phyloP scores from a whole-genome alignment of 1,284 basidiomycete genomes.

The Ustilago shanxiensis region DNA sequence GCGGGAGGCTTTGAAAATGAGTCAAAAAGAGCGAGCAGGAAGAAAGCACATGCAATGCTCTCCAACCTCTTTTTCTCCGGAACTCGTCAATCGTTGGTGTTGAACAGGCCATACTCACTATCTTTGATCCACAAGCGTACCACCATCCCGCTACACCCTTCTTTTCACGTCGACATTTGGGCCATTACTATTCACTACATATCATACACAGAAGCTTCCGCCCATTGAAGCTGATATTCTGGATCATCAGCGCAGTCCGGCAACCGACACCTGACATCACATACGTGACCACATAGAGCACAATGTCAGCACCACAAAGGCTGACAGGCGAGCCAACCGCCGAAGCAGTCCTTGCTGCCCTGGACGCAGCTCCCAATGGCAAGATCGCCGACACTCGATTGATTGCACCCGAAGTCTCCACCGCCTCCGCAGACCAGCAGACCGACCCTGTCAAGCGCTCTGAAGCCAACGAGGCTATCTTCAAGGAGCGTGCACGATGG shows the following conservation, averaged over 20 bases:
- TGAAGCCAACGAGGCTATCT: conserved; percentile 55
- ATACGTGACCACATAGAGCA: not conserved
- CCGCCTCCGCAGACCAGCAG: conserved; percentile 34
- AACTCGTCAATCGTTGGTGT: not conserved
- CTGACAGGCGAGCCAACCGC: conserved; percentile 50
- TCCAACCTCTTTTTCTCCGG: not conserved
- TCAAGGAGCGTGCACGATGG: conserved; percentile 65
- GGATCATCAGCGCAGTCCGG: not conserved
- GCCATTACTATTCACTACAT: too few species aligned
- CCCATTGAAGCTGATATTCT: not conserved
- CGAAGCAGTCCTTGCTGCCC: conserved; percentile 56
- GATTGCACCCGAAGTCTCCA: conserved; percentile 46
- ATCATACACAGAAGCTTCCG: too few species aligned
- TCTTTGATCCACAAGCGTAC: not conserved
- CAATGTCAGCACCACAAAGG: conserved; percentile 39
- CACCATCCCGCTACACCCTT: not conserved
- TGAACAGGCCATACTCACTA: not conserved
- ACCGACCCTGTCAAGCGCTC: conserved; percentile 54
- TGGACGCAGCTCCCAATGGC: conserved; percentile 55
- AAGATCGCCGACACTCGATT: conserved; percentile 58
- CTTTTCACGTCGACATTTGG: too few species aligned
- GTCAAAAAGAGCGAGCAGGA: conserved; percentile 18
- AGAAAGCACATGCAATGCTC: conserved; percentile 13
- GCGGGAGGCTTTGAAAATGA: conserved; percentile 19
- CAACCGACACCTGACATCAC: not conserved